These are phyloP conservation scores for Colletotrichum orchidophilum DNA, from an alignment of 2,329 filamentous ascomycete species.

Conservation along the genomic window DNA sequence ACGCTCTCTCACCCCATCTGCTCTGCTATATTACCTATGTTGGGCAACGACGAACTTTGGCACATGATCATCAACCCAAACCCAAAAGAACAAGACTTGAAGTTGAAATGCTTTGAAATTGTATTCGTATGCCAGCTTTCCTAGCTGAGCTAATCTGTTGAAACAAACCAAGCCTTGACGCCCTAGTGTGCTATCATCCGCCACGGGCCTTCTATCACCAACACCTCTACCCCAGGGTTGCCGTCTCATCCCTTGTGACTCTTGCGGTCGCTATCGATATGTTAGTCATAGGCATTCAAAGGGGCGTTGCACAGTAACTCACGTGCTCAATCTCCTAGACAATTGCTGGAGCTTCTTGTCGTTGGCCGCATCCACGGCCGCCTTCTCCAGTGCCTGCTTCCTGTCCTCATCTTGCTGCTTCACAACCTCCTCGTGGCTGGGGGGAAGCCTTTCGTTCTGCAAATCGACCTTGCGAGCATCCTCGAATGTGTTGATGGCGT, in stretches of 20 bases:
- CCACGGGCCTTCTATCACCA: conserved; percentile 18
- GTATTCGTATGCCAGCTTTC: conserved; percentile 29
- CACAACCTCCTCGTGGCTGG: conserved; percentile 89
- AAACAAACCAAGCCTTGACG: conserved; percentile 27
- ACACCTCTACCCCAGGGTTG: conserved; percentile 1
- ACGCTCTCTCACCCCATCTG: too few relatives aligned
- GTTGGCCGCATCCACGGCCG: conserved; percentile 88
- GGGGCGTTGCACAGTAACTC: conserved; percentile 57
- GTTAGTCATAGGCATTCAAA: not conserved
- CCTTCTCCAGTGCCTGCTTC: conserved; percentile 85
- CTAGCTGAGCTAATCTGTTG: conserved; percentile 20
- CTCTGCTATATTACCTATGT: too few relatives aligned
- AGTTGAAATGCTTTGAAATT: conserved; percentile 7
- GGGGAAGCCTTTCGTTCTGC: conserved; percentile 94
- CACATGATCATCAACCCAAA: not conserved
- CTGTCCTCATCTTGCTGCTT: conserved; percentile 84
- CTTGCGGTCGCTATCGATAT: conserved; percentile 44
- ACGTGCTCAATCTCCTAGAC: conserved; percentile 96
- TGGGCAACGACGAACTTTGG: too few relatives aligned
- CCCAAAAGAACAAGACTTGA: conserved; percentile 1
- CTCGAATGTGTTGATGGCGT: conserved; percentile 96
- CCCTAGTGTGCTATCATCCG: conserved; percentile 25
- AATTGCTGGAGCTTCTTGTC: conserved; percentile 88
- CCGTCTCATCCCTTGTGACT: conserved; percentile 31
- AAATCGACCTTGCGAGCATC: conserved; percentile 96